Evolutionary conservation across 768 basidiomycete species (phyloP).

Genomic region (Russula foetens): DNA sequence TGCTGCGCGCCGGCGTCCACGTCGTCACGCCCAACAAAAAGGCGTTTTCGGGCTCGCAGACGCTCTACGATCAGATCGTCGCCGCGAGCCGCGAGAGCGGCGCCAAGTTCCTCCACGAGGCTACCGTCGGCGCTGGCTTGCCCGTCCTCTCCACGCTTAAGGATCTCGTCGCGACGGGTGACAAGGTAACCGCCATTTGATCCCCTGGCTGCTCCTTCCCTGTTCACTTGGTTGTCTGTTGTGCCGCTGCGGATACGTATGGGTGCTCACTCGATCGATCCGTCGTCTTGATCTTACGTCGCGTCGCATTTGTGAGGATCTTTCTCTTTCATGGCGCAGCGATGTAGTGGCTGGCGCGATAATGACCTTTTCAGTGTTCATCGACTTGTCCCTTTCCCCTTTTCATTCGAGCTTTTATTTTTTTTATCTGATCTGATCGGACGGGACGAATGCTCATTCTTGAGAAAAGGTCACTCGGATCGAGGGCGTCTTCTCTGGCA

Average conservation of each 20-base stretch:
- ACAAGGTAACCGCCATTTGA: conserved; percentile 59
- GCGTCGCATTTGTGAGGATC: too few relatives aligned
- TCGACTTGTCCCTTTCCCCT: neutral
- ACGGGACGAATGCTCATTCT: too few relatives aligned
- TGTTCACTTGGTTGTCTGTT: conserved; percentile 10
- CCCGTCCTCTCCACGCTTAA: conserved; percentile 89
- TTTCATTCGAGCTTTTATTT: neutral
- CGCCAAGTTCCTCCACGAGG: conserved; percentile 73
- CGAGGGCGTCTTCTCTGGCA: conserved; percentile 97
- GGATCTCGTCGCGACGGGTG: conserved; percentile 87
- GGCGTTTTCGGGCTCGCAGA: conserved; percentile 69
- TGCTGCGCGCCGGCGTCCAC: conserved; percentile 70
- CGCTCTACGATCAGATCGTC: conserved; percentile 63
- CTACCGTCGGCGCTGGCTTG: conserved; percentile 93
- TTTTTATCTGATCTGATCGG: neutral
- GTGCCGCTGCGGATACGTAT: too few relatives aligned
- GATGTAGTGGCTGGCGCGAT: too few relatives aligned
- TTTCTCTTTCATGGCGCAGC: too few relatives aligned
- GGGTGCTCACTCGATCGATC: too few relatives aligned
- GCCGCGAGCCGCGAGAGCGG: conserved; percentile 48
- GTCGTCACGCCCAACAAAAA: conserved; percentile 98
- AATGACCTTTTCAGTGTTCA: too few relatives aligned
- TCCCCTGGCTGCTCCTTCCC: too few relatives aligned
- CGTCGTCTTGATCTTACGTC: too few relatives aligned
- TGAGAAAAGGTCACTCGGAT: conserved; percentile 67